Base-by-base conservation (phyloP, 306 rosid species). In the Cucurbita maxima region DNA sequence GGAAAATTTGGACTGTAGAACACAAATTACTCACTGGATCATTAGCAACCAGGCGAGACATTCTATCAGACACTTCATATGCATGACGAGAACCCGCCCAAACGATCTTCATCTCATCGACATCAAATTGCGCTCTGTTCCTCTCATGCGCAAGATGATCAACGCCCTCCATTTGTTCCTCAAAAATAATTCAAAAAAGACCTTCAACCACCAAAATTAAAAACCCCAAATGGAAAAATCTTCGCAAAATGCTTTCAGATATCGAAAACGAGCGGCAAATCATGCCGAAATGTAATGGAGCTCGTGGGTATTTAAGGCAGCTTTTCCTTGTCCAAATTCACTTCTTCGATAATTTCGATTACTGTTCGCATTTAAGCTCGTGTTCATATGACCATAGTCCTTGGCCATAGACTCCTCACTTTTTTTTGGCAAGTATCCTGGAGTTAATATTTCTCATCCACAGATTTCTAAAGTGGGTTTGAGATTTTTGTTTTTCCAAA, bases 11-110 rank as follows among this genome's bases (percentile, higher is more conserved):
- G 6, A 66, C 22, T 7, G 59, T 0, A 34, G 78, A 54, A 68
- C 20, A 38, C 37, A 36, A 18, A 61, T 37, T 41, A 58, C 47
- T 79, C 8, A 93, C 98, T 83, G 97, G 98, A 83, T 93, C 98
- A 75, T 83, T 79, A 60, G 99, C 96, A 58, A 94, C 97, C 22
- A 89, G 85, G 71, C 87, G 89, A 83, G 95, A 62, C 64, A 94
- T 94, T 50, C 97, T 82, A 74, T 94, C 96, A 71, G 96, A 85
- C 52, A 94, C 81, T 14, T 91, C 84, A 13, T 84, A 79, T 3
- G 76, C 81, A 7, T 89, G 80, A 76, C 80, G 96, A 62, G 96
- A 91, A 78, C 96, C 92, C 1, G 91, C 92, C 99, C 97, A 94
- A 40, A 91, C 87, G 83, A 94, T 78, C 79, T 91, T 94, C 96